Conservation (phyloP, 192 early-diverging fungal species). For the Phycomyces blakesleeanus region DNA sequence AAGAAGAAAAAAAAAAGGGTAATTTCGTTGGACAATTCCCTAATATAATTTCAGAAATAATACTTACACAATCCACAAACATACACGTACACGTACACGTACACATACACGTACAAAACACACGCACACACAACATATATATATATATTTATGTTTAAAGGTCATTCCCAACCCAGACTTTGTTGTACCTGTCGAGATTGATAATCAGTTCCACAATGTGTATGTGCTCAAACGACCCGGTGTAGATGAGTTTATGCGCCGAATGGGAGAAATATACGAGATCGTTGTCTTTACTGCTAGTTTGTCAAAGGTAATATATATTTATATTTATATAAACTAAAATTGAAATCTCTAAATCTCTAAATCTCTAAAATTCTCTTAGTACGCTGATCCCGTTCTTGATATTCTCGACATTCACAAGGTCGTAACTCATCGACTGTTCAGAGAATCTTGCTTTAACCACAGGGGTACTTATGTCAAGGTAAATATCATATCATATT, state of each 20-base stretch:
- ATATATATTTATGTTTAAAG: constrained; percentile 40
- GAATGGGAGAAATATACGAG: constrained; percentile 86
- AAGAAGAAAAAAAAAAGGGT: not conserved
- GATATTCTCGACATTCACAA: constrained; percentile 83
- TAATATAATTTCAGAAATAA: too few relatives aligned
- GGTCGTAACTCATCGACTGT: constrained; percentile 89
- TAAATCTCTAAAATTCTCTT: too few relatives aligned
- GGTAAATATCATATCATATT: too few relatives aligned
- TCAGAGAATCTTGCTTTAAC: constrained; percentile 92
- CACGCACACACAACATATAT: not conserved
- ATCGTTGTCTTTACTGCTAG: constrained; percentile 95
- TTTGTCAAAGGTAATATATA: constrained; percentile 67
- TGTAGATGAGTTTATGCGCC: constrained; percentile 87
- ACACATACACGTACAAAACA: not conserved
- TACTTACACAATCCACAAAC: not conserved
- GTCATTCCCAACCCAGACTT: constrained; percentile 74
- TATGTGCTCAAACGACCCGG: constrained; percentile 96
- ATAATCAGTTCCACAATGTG: constrained; percentile 86
- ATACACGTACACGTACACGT: not conserved
- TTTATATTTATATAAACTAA: too few relatives aligned
- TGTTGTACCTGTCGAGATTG: constrained; percentile 90
- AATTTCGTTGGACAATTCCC: not conserved
- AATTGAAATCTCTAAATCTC: too few relatives aligned
- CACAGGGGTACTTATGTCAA: constrained; percentile 98
- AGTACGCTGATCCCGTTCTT: constrained; percentile 98